Evolutionary conservation across 495 filamentous ascomycete genomes (phyloP).

Genomic region (Tetracladium marchalianum): DNA sequence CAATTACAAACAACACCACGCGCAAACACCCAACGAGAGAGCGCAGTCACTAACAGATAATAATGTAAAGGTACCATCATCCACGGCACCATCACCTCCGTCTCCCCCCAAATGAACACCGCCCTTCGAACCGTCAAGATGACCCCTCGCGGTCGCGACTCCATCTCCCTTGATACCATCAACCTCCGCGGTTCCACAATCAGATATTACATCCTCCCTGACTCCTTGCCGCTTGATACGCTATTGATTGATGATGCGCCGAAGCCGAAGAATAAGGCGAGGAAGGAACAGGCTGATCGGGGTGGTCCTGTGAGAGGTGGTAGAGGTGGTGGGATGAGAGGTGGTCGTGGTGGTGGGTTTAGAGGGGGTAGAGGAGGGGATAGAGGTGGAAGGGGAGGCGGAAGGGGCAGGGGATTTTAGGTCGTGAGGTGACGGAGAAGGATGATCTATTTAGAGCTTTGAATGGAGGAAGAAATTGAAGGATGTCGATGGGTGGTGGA

Average conservation of each 20-base stretch:
- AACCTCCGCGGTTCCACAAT: conserved; percentile 91
- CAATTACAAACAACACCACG: not conserved
- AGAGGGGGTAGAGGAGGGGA: conserved; percentile 52
- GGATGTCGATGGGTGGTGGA: too few relatives aligned
- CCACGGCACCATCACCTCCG: conserved; percentile 88
- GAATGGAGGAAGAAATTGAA: not conserved
- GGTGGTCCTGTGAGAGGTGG: conserved; percentile 45
- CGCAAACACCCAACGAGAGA: too few relatives aligned
- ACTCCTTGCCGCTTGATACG: conserved; percentile 88
- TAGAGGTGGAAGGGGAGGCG: conserved; percentile 58
- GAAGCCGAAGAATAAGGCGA: conserved; percentile 98
- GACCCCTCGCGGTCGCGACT: conserved; percentile 77
- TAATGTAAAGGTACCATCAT: conserved; percentile 68
- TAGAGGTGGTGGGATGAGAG: conserved; percentile 44
- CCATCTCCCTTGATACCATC: conserved; percentile 85
- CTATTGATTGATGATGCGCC: conserved; percentile 91
- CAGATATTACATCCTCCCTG: conserved; percentile 87
- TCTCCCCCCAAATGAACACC: conserved; percentile 96
- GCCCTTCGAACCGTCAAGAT: conserved; percentile 89
- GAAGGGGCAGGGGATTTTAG: conserved; percentile 32
- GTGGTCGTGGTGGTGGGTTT: conserved; percentile 37
- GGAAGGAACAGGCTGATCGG: conserved; percentile 73
- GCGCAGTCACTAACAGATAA: not conserved
- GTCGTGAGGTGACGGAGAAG: not conserved
- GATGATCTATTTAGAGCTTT: not conserved